A percentile compares a stretch with the other conserved stretches of the same genome.
These are phyloP conservation scores for Peribolospora baueri DNA, from an alignment of 768 basidiomycete genomes.

Conservation along the genomic window DNA sequence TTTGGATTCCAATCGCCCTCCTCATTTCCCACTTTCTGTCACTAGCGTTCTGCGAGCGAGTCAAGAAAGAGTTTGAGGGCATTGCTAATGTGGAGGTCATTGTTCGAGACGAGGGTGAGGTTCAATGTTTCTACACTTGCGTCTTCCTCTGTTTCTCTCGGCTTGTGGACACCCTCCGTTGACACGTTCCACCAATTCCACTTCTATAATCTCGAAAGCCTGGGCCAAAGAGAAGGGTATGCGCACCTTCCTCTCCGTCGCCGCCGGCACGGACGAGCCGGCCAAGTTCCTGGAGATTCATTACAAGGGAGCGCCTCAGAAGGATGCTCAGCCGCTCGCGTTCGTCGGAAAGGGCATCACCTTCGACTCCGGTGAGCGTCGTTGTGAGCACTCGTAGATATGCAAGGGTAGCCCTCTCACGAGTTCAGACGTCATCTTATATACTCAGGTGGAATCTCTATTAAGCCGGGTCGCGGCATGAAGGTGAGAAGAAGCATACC, in stretches of 20 bases:
- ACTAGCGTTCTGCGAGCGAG: constrained; percentile 37
- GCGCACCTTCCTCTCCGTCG: constrained; percentile 72
- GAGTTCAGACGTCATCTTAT: neutral
- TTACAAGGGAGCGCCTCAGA: constrained; percentile 47
- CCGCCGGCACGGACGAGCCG: constrained; percentile 55
- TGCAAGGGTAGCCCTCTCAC: neutral
- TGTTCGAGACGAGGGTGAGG: constrained; percentile 45
- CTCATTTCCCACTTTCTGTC: constrained; percentile 20
- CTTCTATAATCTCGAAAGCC: constrained; percentile 21
- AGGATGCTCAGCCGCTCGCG: constrained; percentile 29
- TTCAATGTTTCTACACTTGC: neutral
- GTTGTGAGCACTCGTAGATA: neutral
- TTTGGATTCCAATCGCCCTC: neutral
- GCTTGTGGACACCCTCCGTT: neutral
- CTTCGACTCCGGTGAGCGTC: constrained; percentile 42
- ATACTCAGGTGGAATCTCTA: constrained; percentile 35
- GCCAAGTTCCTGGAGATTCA: constrained; percentile 70
- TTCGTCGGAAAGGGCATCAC: constrained; percentile 58
- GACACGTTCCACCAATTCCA: neutral
- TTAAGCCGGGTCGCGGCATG: constrained; percentile 45
- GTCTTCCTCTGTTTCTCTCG: neutral
- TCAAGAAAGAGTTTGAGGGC: constrained; percentile 38
- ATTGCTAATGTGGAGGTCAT: constrained; percentile 39
- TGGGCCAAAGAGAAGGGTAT: constrained; percentile 70
- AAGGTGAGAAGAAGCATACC: constrained; percentile 5